Evolutionary conservation across 352 stramenopile species (phyloP).

Genomic region (Globisporangium nagaii): DNA sequence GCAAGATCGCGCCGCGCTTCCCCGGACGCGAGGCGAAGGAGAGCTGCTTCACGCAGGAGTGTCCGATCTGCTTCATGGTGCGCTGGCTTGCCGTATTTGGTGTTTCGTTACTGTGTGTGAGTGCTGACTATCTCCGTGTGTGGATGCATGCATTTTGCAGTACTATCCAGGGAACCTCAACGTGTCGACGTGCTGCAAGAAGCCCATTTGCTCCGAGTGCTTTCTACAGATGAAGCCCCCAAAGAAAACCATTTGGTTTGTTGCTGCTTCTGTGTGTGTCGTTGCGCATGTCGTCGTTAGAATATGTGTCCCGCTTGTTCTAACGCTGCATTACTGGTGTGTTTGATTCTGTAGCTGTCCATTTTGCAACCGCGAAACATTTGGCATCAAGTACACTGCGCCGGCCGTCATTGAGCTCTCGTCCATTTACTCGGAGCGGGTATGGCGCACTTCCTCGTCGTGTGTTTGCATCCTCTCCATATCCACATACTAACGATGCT

Average conservation of each 20-base stretch:
- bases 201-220: conserved; percentile 71
- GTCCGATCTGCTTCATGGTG: conserved; percentile 83
- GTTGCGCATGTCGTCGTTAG: not conserved
- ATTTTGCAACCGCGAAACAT: conserved; percentile 73
- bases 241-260: conserved; percentile 37
- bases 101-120: not conserved
- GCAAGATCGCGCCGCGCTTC: conserved; percentile 72
- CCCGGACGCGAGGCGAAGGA: conserved; percentile 54
- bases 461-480: too few species aligned
- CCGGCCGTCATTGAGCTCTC: conserved; percentile 38
- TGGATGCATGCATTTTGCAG: conserved; percentile 9
- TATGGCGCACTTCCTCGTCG: too few species aligned
- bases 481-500: too few species aligned
- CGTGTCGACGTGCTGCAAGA: conserved; percentile 54
- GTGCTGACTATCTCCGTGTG: not conserved
- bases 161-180: conserved; percentile 66
- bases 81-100: not conserved
- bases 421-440: conserved; percentile 37
- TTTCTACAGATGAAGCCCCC: conserved; percentile 58
- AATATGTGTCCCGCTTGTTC: not conserved
- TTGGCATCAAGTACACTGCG: conserved; percentile 47
- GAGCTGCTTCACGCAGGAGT: conserved; percentile 63
- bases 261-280: not conserved
- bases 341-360: conserved; percentile 45
- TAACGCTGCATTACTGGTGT: not conserved